These are phyloP conservation scores for Endoconidiophora polonica DNA, from an alignment of 2,329 filamentous ascomycete species.

Conservation along the genomic window DNA sequence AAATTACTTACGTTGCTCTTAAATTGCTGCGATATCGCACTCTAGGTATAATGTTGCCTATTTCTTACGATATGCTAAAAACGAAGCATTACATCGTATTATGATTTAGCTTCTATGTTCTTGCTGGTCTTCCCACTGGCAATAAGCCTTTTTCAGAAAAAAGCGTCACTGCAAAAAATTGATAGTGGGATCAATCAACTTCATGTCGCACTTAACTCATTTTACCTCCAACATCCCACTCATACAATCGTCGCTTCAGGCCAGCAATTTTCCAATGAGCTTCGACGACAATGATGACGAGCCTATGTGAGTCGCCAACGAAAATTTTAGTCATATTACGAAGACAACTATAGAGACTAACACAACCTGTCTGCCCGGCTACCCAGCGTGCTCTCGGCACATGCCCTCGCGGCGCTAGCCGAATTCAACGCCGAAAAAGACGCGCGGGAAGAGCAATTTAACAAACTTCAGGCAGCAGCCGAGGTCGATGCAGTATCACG, in stretches of 20 bases:
- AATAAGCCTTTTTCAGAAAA: too few species aligned
- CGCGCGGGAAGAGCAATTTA: slow-evolving; percentile 46
- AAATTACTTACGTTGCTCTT: too few species aligned
- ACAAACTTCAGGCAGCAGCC: slow-evolving; percentile 45
- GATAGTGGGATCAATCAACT: neutral
- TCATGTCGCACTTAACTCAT: neutral
- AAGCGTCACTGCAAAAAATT: neutral
- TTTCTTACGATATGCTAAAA: too few species aligned
- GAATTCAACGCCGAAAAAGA: slow-evolving; percentile 62
- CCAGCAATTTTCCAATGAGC: slow-evolving; percentile 2
- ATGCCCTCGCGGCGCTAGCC: slow-evolving; percentile 51
- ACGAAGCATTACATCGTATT: too few species aligned
- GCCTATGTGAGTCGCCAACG: slow-evolving; percentile 25
- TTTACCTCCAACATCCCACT: neutral
- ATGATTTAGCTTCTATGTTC: too few species aligned
- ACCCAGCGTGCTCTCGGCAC: slow-evolving; percentile 43
- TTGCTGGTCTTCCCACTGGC: too few species aligned
- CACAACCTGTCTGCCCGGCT: neutral
- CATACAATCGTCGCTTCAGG: neutral
- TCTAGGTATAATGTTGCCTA: too few species aligned
- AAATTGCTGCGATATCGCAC: too few species aligned
- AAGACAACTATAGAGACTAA: neutral
- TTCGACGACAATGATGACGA: slow-evolving; percentile 25
- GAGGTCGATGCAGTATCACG: slow-evolving; percentile 14
- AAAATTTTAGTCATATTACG: neutral